phyloP scores from a whole-genome alignment of 2,329 filamentous ascomycete genomes.

The Truncatella angustata region DNA sequence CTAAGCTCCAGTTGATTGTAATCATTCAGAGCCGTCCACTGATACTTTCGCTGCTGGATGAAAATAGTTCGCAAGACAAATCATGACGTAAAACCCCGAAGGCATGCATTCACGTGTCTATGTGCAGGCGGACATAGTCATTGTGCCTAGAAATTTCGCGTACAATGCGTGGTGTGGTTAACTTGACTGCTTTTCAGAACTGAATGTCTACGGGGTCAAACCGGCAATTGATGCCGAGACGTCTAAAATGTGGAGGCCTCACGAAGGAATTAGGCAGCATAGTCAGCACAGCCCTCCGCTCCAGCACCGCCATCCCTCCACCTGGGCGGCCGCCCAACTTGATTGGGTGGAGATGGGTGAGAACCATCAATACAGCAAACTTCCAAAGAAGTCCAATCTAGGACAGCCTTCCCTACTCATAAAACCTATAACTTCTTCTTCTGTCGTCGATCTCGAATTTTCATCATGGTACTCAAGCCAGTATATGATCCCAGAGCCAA shows the following conservation, averaged over 20 bases:
- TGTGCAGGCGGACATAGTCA: too few relatives aligned
- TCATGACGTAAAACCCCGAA: too few relatives aligned
- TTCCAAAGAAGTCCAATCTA: neutral
- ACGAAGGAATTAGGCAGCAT: constrained; percentile 1
- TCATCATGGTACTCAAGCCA: constrained; percentile 2
- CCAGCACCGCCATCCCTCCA: neutral
- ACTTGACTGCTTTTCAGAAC: neutral
- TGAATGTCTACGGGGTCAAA: neutral
- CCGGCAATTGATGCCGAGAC: neutral
- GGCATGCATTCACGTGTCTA: too few relatives aligned
- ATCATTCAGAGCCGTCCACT: too few relatives aligned
- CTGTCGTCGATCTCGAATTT: neutral
- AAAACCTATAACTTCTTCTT: neutral
- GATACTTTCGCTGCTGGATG: too few relatives aligned
- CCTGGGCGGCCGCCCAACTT: neutral
- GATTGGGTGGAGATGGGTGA: neutral
- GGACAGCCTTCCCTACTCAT: neutral
- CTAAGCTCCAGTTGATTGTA: too few relatives aligned
- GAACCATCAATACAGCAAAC: neutral
- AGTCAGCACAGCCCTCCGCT: neutral
- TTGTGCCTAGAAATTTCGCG: too few relatives aligned
- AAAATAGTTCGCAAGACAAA: too few relatives aligned
- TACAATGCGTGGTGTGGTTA: too few relatives aligned
- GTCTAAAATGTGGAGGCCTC: constrained; percentile 1
- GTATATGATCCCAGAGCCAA: neutral